phyloP scores from a whole-genome alignment of 2,329 filamentous ascomycete species.

The Rutstroemia sp. region DNA sequence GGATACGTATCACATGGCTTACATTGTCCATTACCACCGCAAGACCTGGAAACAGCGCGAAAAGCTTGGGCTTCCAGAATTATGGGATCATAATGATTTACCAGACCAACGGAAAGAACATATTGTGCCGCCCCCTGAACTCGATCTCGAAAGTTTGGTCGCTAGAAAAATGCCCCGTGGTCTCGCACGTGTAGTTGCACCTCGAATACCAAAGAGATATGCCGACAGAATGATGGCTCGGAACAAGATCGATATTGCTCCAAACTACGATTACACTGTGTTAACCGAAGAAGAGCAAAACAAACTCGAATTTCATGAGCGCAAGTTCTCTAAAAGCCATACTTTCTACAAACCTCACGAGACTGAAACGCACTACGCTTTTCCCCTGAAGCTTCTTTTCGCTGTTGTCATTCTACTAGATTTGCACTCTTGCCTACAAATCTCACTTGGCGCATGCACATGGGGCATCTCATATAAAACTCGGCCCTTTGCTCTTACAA shows the following conservation, averaged over 20 bases:
- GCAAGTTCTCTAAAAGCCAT: constrained; percentile 73
- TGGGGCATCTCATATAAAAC: constrained; percentile 68
- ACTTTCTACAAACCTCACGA: constrained; percentile 88
- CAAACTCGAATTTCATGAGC: constrained; percentile 66
- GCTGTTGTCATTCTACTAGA: constrained; percentile 71
- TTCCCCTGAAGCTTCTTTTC: constrained; percentile 65
- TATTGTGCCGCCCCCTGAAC: constrained; percentile 30
- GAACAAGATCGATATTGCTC: constrained; percentile 7
- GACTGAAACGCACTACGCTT: constrained; percentile 72
- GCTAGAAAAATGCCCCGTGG: constrained; percentile 16
- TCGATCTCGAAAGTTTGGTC: constrained; percentile 32
- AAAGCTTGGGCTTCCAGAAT: constrained; percentile 51
- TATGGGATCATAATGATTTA: constrained; percentile 47
- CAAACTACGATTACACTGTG: constrained; percentile 47
- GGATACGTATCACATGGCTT: constrained; percentile 84
- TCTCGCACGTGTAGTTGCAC: constrained; percentile 16
- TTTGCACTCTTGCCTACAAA: constrained; percentile 71
- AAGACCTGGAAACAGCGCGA: constrained; percentile 43
- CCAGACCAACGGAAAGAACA: constrained; percentile 38
- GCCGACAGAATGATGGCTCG: constrained; percentile 16
- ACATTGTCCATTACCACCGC: constrained; percentile 59
- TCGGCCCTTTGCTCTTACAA: constrained; percentile 65
- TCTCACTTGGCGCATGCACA: constrained; percentile 68
- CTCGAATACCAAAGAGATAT: constrained; percentile 18
- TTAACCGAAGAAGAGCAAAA: constrained; percentile 60